phyloP scores from a whole-genome alignment of 495 filamentous ascomycete genomes.

The Penicillium robsamsonii region DNA sequence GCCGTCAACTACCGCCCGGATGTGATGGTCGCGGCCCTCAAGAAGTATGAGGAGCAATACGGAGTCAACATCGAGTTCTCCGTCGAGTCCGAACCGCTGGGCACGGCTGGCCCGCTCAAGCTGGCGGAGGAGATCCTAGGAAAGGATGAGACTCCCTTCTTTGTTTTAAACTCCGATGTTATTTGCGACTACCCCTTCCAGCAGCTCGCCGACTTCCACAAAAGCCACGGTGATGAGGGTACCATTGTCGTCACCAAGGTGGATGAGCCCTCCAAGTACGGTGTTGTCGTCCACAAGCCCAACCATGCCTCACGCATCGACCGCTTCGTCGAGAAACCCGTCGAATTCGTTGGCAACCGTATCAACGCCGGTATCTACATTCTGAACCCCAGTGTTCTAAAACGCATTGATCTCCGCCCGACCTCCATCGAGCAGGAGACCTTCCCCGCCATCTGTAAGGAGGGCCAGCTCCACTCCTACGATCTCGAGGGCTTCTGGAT shows the following conservation, averaged over 20 bases:
- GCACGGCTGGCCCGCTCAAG: conserved; percentile 94
- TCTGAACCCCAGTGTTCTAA: conserved; percentile 86
- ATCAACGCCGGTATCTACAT: conserved; percentile 99
- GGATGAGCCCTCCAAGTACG: conserved; percentile 98
- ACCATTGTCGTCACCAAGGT: conserved; percentile 99
- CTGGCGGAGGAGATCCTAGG: conserved; percentile 89
- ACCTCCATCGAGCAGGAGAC: conserved; percentile 99
- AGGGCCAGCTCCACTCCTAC: conserved; percentile 93
- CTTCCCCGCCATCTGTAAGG: conserved; percentile 90
- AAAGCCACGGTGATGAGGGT: conserved; percentile 87
- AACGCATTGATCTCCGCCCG: conserved; percentile 91
- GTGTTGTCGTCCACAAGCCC: conserved; percentile 97
- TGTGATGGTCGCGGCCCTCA: conserved; percentile 77
- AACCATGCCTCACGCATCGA: conserved; percentile 90
- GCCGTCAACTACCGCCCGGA: conserved; percentile 99
- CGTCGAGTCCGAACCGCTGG: conserved; percentile 91
- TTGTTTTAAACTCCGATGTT: conserved; percentile 98
- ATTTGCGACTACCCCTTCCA: conserved; percentile 98
- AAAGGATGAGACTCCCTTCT: conserved; percentile 93
- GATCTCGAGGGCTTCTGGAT: conserved; percentile 99
- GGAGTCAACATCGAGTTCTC: conserved; percentile 95
- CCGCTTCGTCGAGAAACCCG: conserved; percentile 98
- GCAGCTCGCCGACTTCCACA: conserved; percentile 85
- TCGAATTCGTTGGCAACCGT: conserved; percentile 98
- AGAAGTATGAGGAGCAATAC: conserved; percentile 89